Evolutionary conservation across 2,329 filamentous ascomycete species (phyloP).

Genomic region (Periconia sp.): DNA sequence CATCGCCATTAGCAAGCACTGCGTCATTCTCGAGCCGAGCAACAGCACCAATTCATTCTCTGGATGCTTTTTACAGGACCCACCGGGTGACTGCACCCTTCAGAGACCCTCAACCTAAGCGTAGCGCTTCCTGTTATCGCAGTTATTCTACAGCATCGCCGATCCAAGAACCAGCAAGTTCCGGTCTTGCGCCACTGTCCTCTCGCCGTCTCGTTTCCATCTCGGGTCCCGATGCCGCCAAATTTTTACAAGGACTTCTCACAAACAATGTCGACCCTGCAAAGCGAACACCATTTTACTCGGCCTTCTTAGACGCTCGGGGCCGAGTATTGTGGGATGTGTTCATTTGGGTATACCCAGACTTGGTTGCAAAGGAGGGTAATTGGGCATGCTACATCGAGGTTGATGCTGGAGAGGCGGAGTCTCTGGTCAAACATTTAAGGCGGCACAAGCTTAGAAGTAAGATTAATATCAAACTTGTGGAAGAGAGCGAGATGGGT

Average conservation of each 20-base stretch:
- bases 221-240: slow-evolving; percentile 77
- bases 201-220: slow-evolving; percentile 81
- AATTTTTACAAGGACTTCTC: slow-evolving; percentile 87
- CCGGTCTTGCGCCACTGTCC: slow-evolving; percentile 63
- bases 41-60: neutral
- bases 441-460: slow-evolving; percentile 85
- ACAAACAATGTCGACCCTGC: slow-evolving; percentile 71
- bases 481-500: slow-evolving; percentile 68
- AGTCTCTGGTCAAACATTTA: slow-evolving; percentile 71
- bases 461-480: slow-evolving; percentile 70
- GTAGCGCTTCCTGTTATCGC: no score
- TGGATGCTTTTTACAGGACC: neutral
- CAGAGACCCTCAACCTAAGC: no score
- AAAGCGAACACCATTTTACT: slow-evolving; percentile 60
- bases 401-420: slow-evolving; percentile 72
- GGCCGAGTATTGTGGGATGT: slow-evolving; percentile 88
- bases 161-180: slow-evolving; percentile 46
- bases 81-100: no score
- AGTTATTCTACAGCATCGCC: no score
- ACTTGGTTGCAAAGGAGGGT: slow-evolving; percentile 25
- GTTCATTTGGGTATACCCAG: slow-evolving; percentile 71
- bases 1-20: slow-evolving; percentile 14
- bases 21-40: slow-evolving; percentile 12
- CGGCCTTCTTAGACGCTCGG: slow-evolving; percentile 80
- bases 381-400: slow-evolving; percentile 77